Evolutionary conservation across 192 early-diverging fungal genomes (phyloP).

Genomic region (Umbelopsis vinacea): DNA sequence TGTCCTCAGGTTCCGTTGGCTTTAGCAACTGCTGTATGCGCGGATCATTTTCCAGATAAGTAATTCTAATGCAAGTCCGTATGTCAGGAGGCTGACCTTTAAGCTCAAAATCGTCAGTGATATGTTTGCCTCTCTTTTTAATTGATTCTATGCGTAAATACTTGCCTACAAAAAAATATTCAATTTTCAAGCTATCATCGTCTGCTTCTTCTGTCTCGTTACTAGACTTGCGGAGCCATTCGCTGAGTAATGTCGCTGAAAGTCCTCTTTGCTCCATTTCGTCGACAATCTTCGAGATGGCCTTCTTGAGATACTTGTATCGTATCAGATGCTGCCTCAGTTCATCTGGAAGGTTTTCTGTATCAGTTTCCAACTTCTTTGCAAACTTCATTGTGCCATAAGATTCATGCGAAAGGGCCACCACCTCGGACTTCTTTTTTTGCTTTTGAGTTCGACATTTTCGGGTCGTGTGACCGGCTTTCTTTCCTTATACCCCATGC

Average conservation of each 20-base stretch:
- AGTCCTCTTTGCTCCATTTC: slow-evolving; percentile 63
- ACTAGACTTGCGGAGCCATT: slow-evolving; percentile 25
- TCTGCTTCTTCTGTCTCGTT: background rate
- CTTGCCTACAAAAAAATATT: slow-evolving; percentile 39
- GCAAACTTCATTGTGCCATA: slow-evolving; percentile 71
- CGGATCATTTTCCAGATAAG: slow-evolving; percentile 22
- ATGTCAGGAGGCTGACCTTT: slow-evolving; percentile 24
- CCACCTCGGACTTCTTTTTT: background rate
- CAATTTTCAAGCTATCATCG: slow-evolving; percentile 22
- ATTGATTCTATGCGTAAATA: background rate
- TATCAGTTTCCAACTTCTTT: slow-evolving; percentile 67
- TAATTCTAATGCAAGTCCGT: slow-evolving; percentile 26
- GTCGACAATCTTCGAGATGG: slow-evolving; percentile 69
- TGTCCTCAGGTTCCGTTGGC: background rate
- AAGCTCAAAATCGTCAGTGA: background rate
- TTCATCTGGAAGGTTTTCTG: slow-evolving; percentile 69
- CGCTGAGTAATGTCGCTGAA: slow-evolving; percentile 34
- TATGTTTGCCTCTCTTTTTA: background rate
- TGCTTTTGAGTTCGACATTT: too few relatives aligned
- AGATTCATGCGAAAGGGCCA: background rate
- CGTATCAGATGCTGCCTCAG: slow-evolving; percentile 78
- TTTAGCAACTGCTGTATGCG: background rate
- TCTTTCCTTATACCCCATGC: too few relatives aligned
- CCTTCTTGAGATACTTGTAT: slow-evolving; percentile 77
- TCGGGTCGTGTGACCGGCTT: too few relatives aligned